phyloP scores from a whole-genome alignment of 768 basidiomycete species.

The Megacollybia marginata region DNA sequence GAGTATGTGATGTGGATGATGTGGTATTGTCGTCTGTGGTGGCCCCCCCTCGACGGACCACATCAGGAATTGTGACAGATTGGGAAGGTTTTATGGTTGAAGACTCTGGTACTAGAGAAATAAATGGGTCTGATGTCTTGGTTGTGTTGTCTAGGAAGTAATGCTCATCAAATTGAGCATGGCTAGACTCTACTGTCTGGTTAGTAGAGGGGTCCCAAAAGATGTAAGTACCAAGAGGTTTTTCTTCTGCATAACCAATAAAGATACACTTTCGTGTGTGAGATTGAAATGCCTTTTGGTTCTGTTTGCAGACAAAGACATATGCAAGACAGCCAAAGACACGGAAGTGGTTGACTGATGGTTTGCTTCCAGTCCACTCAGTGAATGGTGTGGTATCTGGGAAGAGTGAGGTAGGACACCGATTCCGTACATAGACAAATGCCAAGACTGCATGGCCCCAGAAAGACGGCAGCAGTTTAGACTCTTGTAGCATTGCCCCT shows the following conservation, averaged over 20 bases:
- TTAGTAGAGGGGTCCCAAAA: constrained; percentile 14
- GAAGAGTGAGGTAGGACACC: not conserved
- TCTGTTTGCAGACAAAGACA: constrained; percentile 18
- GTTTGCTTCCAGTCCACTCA: constrained; percentile 13
- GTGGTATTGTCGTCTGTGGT: too few relatives aligned
- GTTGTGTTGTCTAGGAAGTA: constrained; percentile 4
- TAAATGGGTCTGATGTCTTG: too few relatives aligned
- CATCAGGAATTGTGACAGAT: too few relatives aligned
- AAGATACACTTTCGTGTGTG: constrained; percentile 13
- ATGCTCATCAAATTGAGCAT: constrained; percentile 19
- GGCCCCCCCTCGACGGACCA: too few relatives aligned
- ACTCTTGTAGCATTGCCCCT: too few relatives aligned
- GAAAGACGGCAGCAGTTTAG: constrained; percentile 1
- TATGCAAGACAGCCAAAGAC: constrained; percentile 18
- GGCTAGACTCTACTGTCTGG: constrained; percentile 7
- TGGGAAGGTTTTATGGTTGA: too few relatives aligned
- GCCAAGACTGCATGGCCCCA: too few relatives aligned
- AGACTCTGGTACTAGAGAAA: too few relatives aligned
- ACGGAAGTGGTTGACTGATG: constrained; percentile 11
- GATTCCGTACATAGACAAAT: too few relatives aligned
- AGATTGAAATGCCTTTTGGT: constrained; percentile 10
- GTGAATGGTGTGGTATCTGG: constrained; percentile 17
- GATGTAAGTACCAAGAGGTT: constrained; percentile 10
- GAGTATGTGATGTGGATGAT: too few relatives aligned
- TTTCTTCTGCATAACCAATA: constrained; percentile 14